Evolutionary conservation across 805 yeast species (phyloP), one percentile per base, ranked within the genome.

Genomic region (Komagataella phaffii): DNA sequence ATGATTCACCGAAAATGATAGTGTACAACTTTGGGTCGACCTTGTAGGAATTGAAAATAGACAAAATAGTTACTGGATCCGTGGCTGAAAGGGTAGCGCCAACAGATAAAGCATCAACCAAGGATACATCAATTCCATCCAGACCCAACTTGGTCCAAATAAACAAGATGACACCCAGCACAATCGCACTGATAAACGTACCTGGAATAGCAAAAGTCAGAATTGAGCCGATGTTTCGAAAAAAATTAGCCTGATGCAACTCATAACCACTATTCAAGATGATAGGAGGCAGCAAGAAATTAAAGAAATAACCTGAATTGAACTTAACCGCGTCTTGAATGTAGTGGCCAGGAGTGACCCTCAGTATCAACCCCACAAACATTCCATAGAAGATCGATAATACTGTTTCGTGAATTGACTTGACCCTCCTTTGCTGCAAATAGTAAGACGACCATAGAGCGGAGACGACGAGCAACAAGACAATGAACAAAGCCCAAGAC

Each of bases 81-180:
- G 99, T 93, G 18, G 99, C 99, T 2, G 96, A 88, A 47, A 93
- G 75, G 0, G 99, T 91, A 2, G 99, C 99, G 21, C 99, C 99
- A 17, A 93, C 96, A 0, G 96, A 91, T 52, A 93, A 73, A 0
- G 98, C 96, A 65, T 91, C 97, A n/a, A 93, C 96, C 68, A 91
- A 89, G 50, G 96, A 91, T 52, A 93, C 80, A 55, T 81, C 71
- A 45, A 93, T 79, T 46, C 91, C 88, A 62, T 93, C 99, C 18
- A 95, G 67, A 1, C 99, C 98, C 59, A 93, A 64, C 6, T 88
- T 79, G 0, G 99, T 88, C 95, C 97, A 93, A 21, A 90, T 71
- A 63, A 79, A 93, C 50, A 93, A 66, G 43, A 93, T 84, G 3
- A 82, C 72, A n/a, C 99, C 99, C 45, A 93, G 69, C 1, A 93